Evolutionary conservation across 129 eudicot genomes (phyloP).

Genomic region (Pseudognaphalium luteoalbum): DNA sequence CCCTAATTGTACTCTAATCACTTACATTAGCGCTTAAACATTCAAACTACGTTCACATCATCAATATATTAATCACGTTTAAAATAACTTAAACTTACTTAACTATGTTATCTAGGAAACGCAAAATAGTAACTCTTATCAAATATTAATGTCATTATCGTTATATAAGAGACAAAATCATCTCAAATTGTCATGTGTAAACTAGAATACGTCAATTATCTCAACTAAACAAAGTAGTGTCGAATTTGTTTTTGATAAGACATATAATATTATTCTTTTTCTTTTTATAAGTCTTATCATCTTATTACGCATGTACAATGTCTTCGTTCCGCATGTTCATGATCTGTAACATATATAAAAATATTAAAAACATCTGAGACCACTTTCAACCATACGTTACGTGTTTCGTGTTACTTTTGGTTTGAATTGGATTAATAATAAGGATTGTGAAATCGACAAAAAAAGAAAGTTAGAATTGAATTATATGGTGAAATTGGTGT

Average conservation of each 20-base stretch:
- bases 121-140: too few relatives aligned
- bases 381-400: constrained; percentile 21
- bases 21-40: background rate
- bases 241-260: background rate
- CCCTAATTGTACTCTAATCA: background rate
- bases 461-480: constrained; percentile 23
- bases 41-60: background rate
- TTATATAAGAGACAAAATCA: too few relatives aligned
- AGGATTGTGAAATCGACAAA: constrained; percentile 18
- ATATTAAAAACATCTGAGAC: constrained; percentile 27
- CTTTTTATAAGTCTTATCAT: constrained; percentile 13
- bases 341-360: background rate
- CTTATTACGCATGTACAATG: background rate
- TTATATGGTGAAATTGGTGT: constrained; percentile 36
- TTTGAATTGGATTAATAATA: constrained; percentile 11
- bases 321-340: constrained; percentile 3
- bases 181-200: too few relatives aligned
- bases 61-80: background rate
- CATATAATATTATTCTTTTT: background rate
- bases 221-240: background rate
- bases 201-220: background rate
- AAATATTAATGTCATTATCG: too few relatives aligned
- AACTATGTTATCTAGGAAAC: background rate
- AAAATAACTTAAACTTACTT: background rate
- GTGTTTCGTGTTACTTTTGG: constrained; percentile 33